Evolutionary conservation across 2,329 filamentous ascomycete genomes (phyloP), one percentile per base, ranked within the genome.

Genomic region (Aspergillus oerlinghausenensis): DNA sequence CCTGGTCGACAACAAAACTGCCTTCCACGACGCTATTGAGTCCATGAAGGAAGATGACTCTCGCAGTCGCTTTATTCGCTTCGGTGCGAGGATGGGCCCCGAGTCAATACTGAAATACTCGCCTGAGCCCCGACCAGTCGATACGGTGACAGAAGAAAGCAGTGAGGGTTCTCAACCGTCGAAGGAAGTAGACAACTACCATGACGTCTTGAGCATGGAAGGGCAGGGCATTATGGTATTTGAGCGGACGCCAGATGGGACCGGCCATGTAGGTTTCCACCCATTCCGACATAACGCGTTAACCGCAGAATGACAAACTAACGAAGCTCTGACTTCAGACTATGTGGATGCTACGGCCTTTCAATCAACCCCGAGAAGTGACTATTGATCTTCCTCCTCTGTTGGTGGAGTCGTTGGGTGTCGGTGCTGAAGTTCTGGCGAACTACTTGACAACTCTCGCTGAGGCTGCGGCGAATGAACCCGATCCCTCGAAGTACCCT

Each of bases 271-370:
- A 83, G 80, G 89, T 82, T 55, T 55, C 52, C 1, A 19, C 23
- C 26, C 40, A 26, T 21, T 11, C 25, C 19, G 6, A 19, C 35
- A 23, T 35, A 38, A 4, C 25, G 26, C 8, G 10, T 32, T 17
- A 28, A 29, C 10, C 42, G 28, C 4, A 38, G 3, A 50, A 45
- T 49, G 47, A 35, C 43, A 59, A 65, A 63, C 69, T 75, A 56
- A 75, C 63, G 50, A 19, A 52, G 26, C 11, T 9, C 59, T 49
- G 43, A 40, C 56, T 52, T 66, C 59, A 96, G 90, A 96, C 91
- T 19, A 99, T 99, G 95, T 99, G 94, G 94, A 99, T 99, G 92
- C 85, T 99, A 64, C 89, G 94, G 62, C 94, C 93, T 2, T 96
- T 92, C 75, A 87, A 92, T 43, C 83, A 88, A 43, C 89, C 93